Evolutionary conservation across 1,284 basidiomycete species (phyloP).

Genomic region (Baeospora myosura): DNA sequence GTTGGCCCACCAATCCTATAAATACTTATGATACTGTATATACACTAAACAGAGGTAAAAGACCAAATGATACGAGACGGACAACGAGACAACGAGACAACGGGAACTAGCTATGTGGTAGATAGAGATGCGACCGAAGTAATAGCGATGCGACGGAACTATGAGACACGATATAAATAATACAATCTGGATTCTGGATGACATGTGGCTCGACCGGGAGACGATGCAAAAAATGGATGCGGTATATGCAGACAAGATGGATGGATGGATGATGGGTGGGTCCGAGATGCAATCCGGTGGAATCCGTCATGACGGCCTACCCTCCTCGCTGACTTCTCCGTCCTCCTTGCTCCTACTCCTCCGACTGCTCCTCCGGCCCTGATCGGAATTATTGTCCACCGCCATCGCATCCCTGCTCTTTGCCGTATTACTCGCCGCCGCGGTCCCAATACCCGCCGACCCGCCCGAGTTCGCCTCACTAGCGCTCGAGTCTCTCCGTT

Average conservation of each 20-base stretch:
- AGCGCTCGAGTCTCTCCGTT: constrained; percentile 32
- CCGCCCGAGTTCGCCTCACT: constrained; percentile 35
- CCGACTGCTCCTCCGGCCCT: constrained; percentile 11
- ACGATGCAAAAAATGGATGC: constrained; percentile 1
- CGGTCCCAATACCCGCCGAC: constrained; percentile 18
- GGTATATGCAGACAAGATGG: neutral
- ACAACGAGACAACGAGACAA: too few species aligned
- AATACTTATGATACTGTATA: neutral
- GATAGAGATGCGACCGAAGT: too few species aligned
- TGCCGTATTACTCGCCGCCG: constrained; percentile 16
- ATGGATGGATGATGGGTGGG: constrained; percentile 1
- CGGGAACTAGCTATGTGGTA: too few species aligned
- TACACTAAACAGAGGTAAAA: constrained; percentile 1
- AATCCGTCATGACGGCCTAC: constrained; percentile 7
- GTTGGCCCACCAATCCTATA: neutral
- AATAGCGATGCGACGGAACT: neutral
- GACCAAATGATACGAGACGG: too few species aligned
- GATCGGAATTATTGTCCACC: constrained; percentile 11
- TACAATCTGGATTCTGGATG: constrained; percentile 16
- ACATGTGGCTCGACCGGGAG: constrained; percentile 9
- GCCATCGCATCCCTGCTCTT: constrained; percentile 16
- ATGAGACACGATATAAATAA: constrained; percentile 3
- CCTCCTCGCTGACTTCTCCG: constrained; percentile 37
- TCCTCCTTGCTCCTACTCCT: constrained; percentile 32
- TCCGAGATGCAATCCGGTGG: neutral